Percentiles rank a stretch among this genome's conserved stretches.
Evolutionary conservation across 148 eudicot species (phyloP).

Genomic region (Simmondsia chinensis): DNA sequence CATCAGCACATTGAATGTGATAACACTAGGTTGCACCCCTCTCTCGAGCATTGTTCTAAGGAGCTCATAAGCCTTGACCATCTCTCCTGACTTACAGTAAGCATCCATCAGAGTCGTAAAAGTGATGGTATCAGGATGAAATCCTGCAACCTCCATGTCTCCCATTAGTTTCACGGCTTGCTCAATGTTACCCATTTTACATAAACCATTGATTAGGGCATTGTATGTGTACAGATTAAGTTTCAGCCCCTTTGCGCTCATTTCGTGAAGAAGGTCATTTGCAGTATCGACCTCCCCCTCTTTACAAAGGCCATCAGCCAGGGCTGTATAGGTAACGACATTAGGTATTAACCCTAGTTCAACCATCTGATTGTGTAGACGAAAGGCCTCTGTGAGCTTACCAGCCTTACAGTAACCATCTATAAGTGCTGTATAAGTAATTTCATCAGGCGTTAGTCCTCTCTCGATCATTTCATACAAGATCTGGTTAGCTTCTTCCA

Average conservation of each 20-base stretch:
- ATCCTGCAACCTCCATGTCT: constrained; percentile 67
- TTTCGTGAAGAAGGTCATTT: constrained; percentile 76
- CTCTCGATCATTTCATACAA: constrained; percentile 53
- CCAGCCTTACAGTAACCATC: constrained; percentile 93
- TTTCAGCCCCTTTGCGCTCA: constrained; percentile 63
- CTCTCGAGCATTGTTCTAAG: constrained; percentile 61
- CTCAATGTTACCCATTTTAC: constrained; percentile 58
- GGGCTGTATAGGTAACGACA: constrained; percentile 80
- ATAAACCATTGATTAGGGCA: constrained; percentile 70
- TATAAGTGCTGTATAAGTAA: constrained; percentile 70
- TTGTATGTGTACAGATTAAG: constrained; percentile 74
- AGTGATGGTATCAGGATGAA: constrained; percentile 62
- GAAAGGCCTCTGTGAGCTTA: constrained; percentile 54
- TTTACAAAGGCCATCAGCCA: constrained; percentile 88
- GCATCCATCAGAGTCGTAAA: constrained; percentile 93
- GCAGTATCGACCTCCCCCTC: constrained; percentile 75
- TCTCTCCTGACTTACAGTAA: constrained; percentile 72
- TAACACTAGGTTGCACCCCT: constrained; percentile 73
- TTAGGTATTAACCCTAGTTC: constrained; percentile 52
- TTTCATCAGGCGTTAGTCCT: constrained; percentile 59
- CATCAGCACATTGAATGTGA: constrained; percentile 88
- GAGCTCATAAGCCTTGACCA: constrained; percentile 62
- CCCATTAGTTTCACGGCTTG: constrained; percentile 63
- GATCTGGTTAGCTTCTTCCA: constrained; percentile 50
- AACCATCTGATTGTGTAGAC: constrained; percentile 79